Evolutionary conservation across 441 rosid species (phyloP).

Genomic region (Rhodomyrtus psidioides): DNA sequence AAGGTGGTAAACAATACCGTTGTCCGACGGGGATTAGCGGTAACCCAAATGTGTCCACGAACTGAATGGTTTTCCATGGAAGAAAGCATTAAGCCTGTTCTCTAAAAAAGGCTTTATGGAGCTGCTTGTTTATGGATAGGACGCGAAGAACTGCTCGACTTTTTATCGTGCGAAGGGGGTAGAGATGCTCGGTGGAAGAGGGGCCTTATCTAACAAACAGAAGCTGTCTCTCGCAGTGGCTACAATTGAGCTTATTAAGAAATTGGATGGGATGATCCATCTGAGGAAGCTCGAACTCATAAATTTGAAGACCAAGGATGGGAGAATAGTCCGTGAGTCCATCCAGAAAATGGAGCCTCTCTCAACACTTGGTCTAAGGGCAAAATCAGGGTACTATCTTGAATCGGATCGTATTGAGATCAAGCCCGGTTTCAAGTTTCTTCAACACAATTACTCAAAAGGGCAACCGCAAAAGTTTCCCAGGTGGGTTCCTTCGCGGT

Average conservation of each 20-base stretch:
- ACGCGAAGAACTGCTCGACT: background rate
- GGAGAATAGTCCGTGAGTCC: background rate
- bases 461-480: background rate
- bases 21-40: background rate
- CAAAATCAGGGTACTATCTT: background rate
- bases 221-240: background rate
- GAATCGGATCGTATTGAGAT: background rate
- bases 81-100: background rate
- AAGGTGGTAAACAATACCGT: background rate
- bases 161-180: background rate
- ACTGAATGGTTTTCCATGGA: background rate
- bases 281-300: background rate
- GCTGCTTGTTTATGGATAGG: background rate
- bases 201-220: background rate
- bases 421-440: background rate
- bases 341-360: background rate
- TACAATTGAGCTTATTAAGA: background rate
- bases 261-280: background rate
- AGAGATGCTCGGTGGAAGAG: background rate
- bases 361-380: background rate
- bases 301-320: background rate
- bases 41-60: background rate
- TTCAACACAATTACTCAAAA: background rate
- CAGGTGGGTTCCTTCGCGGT: background rate
- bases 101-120: background rate